phyloP scores from a whole-genome alignment of 352 stramenopile genomes.

The Phytophthora tubulina region DNA sequence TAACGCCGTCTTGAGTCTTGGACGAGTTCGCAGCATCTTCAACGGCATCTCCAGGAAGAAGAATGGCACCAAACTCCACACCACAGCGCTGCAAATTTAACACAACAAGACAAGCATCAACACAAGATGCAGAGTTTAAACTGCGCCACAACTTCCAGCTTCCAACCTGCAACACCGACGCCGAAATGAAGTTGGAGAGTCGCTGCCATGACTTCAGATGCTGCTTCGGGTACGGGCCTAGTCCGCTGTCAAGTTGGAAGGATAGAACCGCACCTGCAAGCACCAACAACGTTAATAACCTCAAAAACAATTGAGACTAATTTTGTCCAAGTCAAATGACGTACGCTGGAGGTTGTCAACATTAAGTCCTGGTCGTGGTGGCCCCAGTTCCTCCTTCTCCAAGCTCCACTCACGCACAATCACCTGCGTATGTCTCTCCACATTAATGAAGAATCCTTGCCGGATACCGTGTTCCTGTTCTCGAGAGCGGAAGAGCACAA shows the following conservation, averaged over 20 bases:
- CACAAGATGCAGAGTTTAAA: neutral
- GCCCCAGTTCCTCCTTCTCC: slow-evolving; percentile 80
- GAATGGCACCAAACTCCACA: slow-evolving; percentile 65
- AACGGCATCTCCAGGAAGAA: slow-evolving; percentile 72
- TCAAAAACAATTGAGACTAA: neutral
- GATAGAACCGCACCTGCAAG: slow-evolving; percentile 63
- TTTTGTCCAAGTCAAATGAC: slow-evolving; percentile 10
- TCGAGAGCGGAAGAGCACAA: slow-evolving; percentile 82
- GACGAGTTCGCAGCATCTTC: slow-evolving; percentile 50
- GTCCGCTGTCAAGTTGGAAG: slow-evolving; percentile 84
- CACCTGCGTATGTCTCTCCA: slow-evolving; percentile 70
- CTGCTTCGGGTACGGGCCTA: slow-evolving; percentile 84
- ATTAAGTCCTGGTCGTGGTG: slow-evolving; percentile 64
- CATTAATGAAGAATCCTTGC: slow-evolving; percentile 83
- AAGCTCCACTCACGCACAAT: slow-evolving; percentile 82
- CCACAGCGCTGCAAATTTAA: slow-evolving; percentile 62
- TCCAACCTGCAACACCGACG: slow-evolving; percentile 62
- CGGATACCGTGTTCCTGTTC: slow-evolving; percentile 86
- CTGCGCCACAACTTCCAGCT: neutral
- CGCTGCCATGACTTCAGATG: slow-evolving; percentile 77
- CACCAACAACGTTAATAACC: neutral
- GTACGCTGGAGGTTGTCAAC: slow-evolving; percentile 78
- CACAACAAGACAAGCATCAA: neutral
- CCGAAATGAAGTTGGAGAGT: slow-evolving; percentile 76
- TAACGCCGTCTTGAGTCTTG: slow-evolving; percentile 37